A percentile compares a stretch with the other conserved stretches of the same genome.
phyloP scores from a whole-genome alignment of 805 yeast genomes.

The Torulaspora gathmanii region DNA sequence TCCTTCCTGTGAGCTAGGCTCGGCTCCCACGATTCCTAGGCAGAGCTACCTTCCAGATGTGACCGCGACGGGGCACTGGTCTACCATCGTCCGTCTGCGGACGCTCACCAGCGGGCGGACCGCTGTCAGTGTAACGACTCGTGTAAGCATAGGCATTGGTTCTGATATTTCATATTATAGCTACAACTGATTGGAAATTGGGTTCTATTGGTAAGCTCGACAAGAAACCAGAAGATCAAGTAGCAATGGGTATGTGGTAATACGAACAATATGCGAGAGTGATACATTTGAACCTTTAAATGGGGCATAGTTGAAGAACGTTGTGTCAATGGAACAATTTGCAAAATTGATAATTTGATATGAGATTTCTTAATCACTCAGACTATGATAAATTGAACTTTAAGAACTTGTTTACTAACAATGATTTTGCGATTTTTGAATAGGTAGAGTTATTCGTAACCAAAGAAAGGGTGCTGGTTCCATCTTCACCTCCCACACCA shows the following conservation, averaged over 20 bases:
- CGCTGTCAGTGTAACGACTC: background rate
- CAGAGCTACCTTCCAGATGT: background rate
- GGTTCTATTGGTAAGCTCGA: background rate
- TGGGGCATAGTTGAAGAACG: background rate
- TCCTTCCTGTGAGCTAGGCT: background rate
- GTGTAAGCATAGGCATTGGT: background rate
- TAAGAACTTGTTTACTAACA: slow-evolving; percentile 16
- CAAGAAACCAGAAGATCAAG: slow-evolving; percentile 32
- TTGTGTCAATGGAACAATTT: background rate
- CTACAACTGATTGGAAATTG: background rate
- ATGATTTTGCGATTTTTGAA: slow-evolving; percentile 12
- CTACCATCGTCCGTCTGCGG: background rate
- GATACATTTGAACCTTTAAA: background rate
- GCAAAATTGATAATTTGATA: background rate
- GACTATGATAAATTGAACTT: background rate
- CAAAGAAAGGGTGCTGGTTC: slow-evolving; percentile 99
- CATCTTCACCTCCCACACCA: slow-evolving; percentile 99
- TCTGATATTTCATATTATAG: slow-evolving; percentile 7
- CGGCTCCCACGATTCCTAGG: slow-evolving; percentile 1
- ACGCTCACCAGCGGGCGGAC: background rate
- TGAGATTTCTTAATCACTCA: background rate
- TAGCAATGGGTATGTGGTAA: slow-evolving; percentile 36
- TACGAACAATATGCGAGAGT: background rate
- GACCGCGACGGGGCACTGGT: slow-evolving; percentile 4
- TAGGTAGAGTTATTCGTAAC: slow-evolving; percentile 99